Percentiles rank a stretch among this genome's conserved stretches.
phyloP scores from a whole-genome alignment of 768 basidiomycete genomes.

The Podaxis sp. region DNA sequence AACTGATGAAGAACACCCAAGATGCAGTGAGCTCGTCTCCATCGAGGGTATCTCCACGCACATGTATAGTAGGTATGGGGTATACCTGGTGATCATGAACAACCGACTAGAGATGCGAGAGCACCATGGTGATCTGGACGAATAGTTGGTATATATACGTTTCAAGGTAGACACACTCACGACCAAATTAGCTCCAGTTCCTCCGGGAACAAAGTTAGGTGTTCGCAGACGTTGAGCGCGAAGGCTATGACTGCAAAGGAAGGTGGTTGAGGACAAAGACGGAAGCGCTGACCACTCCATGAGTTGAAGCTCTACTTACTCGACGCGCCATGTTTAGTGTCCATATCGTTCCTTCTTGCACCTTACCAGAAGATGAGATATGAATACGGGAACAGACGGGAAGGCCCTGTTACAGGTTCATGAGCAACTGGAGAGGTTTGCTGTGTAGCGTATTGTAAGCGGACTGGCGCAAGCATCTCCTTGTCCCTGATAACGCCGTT shows the following conservation, averaged over 20 bases:
- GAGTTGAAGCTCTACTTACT: not conserved
- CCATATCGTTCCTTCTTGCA: not conserved
- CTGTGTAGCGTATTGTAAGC: too few relatives aligned
- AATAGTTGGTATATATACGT: not conserved
- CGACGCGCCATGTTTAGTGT: not conserved
- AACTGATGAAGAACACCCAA: not conserved
- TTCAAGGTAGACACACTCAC: not conserved
- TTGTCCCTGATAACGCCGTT: too few relatives aligned
- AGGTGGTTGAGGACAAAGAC: not conserved
- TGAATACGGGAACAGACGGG: not conserved
- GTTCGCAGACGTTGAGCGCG: not conserved
- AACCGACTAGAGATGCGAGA: not conserved
- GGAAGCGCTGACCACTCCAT: not conserved
- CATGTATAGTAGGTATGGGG: slow-evolving; percentile 4
- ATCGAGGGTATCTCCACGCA: not conserved
- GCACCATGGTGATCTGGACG: not conserved
- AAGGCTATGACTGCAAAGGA: not conserved
- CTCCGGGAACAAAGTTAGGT: not conserved
- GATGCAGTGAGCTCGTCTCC: not conserved
- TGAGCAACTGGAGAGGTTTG: too few relatives aligned
- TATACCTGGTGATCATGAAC: slow-evolving; percentile 8
- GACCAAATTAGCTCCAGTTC: slow-evolving; percentile 1
- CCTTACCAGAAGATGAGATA: slow-evolving; percentile 6
- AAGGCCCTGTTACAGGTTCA: not conserved
- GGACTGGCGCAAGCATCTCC: too few relatives aligned